Percentiles rank a stretch among this genome's conserved stretches.
phyloP scores from a whole-genome alignment of 805 yeast genomes.

The Kuraishia hungarica region DNA sequence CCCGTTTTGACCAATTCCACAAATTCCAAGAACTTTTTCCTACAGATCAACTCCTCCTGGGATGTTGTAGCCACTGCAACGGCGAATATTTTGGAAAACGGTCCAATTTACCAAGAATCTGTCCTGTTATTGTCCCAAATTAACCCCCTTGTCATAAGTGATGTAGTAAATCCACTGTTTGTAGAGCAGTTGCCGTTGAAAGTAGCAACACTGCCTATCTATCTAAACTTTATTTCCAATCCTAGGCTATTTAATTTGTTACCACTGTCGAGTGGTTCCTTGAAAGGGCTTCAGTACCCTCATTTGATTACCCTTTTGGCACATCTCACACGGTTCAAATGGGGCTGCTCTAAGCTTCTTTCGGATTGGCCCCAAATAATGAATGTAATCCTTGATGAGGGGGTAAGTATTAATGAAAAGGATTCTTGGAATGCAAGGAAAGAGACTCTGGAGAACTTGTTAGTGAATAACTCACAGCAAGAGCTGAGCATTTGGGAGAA shows the following conservation, averaged over 20 bases:
- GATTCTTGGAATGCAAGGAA: conserved; percentile 14
- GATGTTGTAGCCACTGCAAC: not conserved
- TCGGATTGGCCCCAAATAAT: conserved; percentile 19
- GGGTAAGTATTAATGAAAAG: conserved; percentile 9
- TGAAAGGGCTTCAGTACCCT: conserved; percentile 14
- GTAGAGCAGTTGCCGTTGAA: conserved; percentile 12
- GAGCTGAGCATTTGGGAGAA: not conserved
- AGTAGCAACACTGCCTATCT: conserved; percentile 15
- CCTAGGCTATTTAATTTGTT: conserved; percentile 12
- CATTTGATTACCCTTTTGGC: conserved; percentile 16
- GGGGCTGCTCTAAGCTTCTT: conserved; percentile 16
- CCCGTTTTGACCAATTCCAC: too few relatives aligned
- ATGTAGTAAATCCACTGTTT: conserved; percentile 5
- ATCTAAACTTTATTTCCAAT: conserved; percentile 15
- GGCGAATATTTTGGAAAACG: conserved; percentile 1
- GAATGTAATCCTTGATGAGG: conserved; percentile 18
- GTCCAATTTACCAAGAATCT: conserved; percentile 6
- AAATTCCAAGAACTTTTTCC: not conserved
- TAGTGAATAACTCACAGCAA: not conserved
- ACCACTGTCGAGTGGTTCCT: conserved; percentile 8
- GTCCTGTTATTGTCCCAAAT: conserved; percentile 16
- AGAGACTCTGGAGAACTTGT: conserved; percentile 10
- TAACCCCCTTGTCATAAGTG: conserved; percentile 14
- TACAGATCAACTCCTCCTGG: not conserved
- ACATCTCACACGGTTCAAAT: conserved; percentile 11